Conservation (phyloP, 169 alveolate species). For the Babesia gibsoni region DNA sequence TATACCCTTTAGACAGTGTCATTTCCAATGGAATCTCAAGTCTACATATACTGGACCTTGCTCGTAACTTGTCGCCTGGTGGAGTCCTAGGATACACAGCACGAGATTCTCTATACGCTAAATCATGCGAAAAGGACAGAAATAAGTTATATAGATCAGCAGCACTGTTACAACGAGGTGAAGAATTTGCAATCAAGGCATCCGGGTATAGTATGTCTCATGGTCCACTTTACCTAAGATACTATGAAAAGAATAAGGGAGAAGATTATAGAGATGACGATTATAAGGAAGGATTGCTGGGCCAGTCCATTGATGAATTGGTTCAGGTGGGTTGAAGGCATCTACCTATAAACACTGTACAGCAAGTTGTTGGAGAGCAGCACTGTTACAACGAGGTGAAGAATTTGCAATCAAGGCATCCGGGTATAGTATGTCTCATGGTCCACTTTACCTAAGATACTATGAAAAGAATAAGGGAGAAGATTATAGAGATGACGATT, state of each 20-base stretch:
- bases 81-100: conserved; percentile 29
- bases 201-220: conserved; percentile 18
- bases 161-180: conserved; percentile 38
- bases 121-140: conserved; percentile 23
- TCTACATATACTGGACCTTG: conserved; percentile 34
- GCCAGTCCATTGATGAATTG: conserved; percentile 39
- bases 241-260: conserved; percentile 2
- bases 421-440: conserved; percentile 23
- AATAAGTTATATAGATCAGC: conserved; percentile 38
- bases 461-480: not conserved
- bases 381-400: not conserved
- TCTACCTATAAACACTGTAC: not conserved
- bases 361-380: conserved; percentile 41
- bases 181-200: conserved; percentile 46
- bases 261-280: not conserved
- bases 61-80: conserved; percentile 31
- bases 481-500: not conserved
- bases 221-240: conserved; percentile 54
- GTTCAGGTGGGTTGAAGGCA: conserved; percentile 31
- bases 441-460: conserved; percentile 51
- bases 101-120: conserved; percentile 15
- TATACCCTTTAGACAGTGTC: conserved; percentile 39
- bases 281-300: not conserved
- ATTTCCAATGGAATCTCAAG: conserved; percentile 35
- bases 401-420: conserved; percentile 46